These are phyloP conservation scores for Penicillium desertorum DNA, from an alignment of 495 filamentous ascomycete species.

Conservation along the genomic window DNA sequence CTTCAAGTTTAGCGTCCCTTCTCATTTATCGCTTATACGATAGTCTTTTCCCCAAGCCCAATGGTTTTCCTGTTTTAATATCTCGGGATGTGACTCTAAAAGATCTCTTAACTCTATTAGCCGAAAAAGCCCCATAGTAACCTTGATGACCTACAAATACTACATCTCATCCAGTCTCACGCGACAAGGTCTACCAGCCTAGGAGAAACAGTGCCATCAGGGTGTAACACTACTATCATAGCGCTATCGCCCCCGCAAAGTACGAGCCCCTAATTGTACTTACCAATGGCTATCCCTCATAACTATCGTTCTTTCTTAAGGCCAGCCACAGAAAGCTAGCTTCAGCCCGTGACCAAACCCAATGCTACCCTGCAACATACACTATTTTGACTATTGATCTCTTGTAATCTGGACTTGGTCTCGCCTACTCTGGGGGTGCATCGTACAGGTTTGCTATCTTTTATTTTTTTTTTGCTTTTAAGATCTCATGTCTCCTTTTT, in stretches of 20 bases:
- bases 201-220: constrained; percentile 9
- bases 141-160: constrained; percentile 13
- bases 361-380: constrained; percentile 11
- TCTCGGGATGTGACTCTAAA: constrained; percentile 5
- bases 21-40: background rate
- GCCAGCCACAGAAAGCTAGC: constrained; percentile 4
- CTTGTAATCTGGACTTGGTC: background rate
- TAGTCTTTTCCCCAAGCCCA: no score
- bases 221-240: constrained; percentile 31
- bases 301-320: background rate
- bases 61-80: background rate
- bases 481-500: constrained; percentile 2
- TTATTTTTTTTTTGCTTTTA: constrained; percentile 6
- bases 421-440: background rate
- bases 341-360: constrained; percentile 1
- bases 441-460: background rate
- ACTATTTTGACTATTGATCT: background rate
- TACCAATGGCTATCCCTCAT: background rate
- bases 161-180: constrained; percentile 8
- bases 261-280: background rate
- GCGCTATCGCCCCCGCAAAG: constrained; percentile 14
- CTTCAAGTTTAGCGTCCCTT: background rate
- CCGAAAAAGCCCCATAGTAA: constrained; percentile 3
- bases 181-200: constrained; percentile 5
- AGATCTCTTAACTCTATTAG: background rate